Conservation (phyloP, 2,329 filamentous ascomycete genomes). For the Raffaelea deltoideospora region DNA sequence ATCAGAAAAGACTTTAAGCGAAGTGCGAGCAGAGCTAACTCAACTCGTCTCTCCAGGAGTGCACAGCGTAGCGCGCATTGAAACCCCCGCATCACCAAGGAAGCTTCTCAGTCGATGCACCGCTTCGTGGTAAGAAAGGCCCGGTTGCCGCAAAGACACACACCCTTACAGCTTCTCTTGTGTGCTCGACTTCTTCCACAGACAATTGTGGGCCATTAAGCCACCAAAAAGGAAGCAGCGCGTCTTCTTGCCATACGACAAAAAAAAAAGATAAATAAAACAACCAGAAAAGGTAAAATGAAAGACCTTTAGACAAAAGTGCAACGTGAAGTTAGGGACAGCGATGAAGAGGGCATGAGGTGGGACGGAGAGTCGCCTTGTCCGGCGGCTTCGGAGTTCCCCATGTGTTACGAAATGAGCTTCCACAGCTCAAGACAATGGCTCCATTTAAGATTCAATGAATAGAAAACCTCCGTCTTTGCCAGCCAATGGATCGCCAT, state of each 20-base stretch:
- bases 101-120: not conserved
- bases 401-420: slow-evolving; percentile 12
- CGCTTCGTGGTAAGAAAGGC: not conserved
- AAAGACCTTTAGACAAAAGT: not conserved
- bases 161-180: too few species aligned
- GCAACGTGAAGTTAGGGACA: not conserved
- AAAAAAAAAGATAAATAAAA: not conserved
- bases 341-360: not conserved
- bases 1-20: too few species aligned
- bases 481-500: slow-evolving; percentile 3
- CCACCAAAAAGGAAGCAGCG: not conserved
- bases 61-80: not conserved
- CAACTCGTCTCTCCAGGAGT: not conserved
- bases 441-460: not conserved
- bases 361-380: not conserved
- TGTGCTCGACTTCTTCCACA: not conserved
- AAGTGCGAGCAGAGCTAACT: too few species aligned
- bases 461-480: not conserved
- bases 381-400: slow-evolving; percentile 11
- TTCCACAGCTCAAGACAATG: slow-evolving; percentile 7
- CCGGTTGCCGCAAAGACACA: not conserved
- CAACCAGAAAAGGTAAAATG: not conserved
- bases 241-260: too few species aligned
- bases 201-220: not conserved
- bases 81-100: not conserved